Evolutionary conservation across 345 rosid species (phyloP).

Genomic region (Eucalyptus fibrosa): DNA sequence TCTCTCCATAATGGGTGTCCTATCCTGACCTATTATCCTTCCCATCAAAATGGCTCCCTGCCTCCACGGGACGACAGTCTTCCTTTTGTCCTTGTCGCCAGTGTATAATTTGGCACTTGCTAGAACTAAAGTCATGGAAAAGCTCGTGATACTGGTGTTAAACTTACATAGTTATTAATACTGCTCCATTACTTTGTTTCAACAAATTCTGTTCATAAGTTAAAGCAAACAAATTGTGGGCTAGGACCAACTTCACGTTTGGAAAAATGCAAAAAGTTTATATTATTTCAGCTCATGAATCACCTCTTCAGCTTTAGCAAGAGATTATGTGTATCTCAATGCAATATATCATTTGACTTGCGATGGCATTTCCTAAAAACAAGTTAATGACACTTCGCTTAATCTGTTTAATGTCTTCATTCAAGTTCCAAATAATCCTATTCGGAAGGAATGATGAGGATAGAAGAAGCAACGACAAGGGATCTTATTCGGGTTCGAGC

Average conservation of each 20-base stretch:
- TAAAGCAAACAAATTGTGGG: background rate
- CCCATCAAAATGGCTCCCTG: background rate
- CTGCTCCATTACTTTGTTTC: background rate
- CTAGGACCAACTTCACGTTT: background rate
- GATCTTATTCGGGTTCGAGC: background rate
- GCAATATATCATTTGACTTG: too few species aligned
- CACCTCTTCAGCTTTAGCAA: too few species aligned
- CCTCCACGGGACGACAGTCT: conserved; percentile 17
- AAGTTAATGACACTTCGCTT: too few species aligned
- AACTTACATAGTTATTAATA: background rate
- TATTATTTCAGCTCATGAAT: too few species aligned
- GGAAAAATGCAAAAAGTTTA: too few species aligned
- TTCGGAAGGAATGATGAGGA: background rate
- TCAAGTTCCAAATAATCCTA: too few species aligned
- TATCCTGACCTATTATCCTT: background rate
- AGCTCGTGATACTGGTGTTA: background rate
- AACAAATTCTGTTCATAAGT: background rate
- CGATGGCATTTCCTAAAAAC: too few species aligned
- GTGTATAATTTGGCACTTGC: conserved; percentile 36
- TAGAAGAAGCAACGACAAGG: background rate
- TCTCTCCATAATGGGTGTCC: background rate
- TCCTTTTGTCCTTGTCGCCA: conserved; percentile 40
- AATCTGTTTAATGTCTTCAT: too few species aligned
- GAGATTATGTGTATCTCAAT: too few species aligned
- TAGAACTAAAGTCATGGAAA: conserved; percentile 14